phyloP scores from a whole-genome alignment of 2,329 filamentous ascomycete species.

The Penicillium capsulatum region DNA sequence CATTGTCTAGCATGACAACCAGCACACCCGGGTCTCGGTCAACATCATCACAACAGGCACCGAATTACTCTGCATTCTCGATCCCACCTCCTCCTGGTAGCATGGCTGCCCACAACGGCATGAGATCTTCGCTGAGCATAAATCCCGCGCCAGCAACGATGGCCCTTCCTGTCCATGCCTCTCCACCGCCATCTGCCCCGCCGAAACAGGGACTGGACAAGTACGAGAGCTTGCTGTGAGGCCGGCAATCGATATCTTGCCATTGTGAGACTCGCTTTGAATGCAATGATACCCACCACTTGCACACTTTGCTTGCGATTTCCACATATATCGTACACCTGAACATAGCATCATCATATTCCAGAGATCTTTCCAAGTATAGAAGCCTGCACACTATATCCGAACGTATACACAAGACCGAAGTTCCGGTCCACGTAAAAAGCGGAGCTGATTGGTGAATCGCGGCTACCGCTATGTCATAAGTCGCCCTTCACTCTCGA shows the following conservation, averaged over 20 bases:
- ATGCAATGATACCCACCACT: too few species aligned
- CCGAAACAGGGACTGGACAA: conserved; percentile 50
- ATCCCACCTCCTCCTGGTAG: conserved; percentile 40
- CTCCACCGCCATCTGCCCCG: conserved; percentile 22
- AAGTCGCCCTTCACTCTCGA: conserved; percentile 5
- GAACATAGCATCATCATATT: too few species aligned
- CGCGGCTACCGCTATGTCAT: conserved; percentile 16
- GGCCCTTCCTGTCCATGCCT: conserved; percentile 20
- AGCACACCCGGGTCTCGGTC: conserved; percentile 14
- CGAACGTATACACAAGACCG: too few species aligned
- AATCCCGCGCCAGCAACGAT: conserved; percentile 16
- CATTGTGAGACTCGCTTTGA: neutral
- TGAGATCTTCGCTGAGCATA: conserved; percentile 12
- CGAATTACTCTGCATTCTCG: conserved; percentile 37
- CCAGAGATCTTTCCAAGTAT: too few species aligned
- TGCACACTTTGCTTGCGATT: too few species aligned
- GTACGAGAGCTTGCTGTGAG: conserved; percentile 53
- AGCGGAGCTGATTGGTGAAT: conserved; percentile 15
- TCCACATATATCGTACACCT: conserved; percentile 5
- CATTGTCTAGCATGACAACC: conserved; percentile 25
- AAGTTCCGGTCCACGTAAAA: too few species aligned
- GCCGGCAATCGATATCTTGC: neutral
- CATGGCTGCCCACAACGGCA: conserved; percentile 19
- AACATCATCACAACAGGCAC: conserved; percentile 15
- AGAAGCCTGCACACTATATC: too few species aligned